Evolutionary conservation across 164 flowering plant genomes (phyloP).

Genomic region (Stephania cephalantha): DNA sequence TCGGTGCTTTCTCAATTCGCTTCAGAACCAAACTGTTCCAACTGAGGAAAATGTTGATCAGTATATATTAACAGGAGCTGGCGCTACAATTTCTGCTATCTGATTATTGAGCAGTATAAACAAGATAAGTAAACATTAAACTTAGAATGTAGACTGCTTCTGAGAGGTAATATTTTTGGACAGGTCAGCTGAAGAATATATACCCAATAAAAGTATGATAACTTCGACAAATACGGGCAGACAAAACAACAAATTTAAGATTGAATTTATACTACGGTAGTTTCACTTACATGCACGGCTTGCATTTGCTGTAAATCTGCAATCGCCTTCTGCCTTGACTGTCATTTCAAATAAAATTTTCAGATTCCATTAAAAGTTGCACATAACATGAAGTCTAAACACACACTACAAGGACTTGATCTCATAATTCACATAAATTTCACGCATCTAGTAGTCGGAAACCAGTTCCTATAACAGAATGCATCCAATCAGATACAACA

Average conservation of each 20-base stretch:
- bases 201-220: background rate
- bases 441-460: background rate
- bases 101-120: background rate
- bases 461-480: background rate
- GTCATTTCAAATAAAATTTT: slow-evolving; percentile 14
- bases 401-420: no score
- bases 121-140: background rate
- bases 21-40: background rate
- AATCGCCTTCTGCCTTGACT: slow-evolving; percentile 82
- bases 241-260: background rate
- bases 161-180: background rate
- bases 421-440: no score
- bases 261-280: background rate
- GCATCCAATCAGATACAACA: background rate
- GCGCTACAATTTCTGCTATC: background rate
- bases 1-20: background rate
- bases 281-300: slow-evolving; percentile 45
- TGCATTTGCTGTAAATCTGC: slow-evolving; percentile 70
- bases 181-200: background rate
- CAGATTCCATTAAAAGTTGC: background rate
- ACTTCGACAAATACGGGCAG: background rate
- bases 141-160: background rate
- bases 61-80: background rate
- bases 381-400: no score
- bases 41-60: background rate